Conservation (phyloP, 164 flowering plant species). For the Dillenia turbinata region DNA sequence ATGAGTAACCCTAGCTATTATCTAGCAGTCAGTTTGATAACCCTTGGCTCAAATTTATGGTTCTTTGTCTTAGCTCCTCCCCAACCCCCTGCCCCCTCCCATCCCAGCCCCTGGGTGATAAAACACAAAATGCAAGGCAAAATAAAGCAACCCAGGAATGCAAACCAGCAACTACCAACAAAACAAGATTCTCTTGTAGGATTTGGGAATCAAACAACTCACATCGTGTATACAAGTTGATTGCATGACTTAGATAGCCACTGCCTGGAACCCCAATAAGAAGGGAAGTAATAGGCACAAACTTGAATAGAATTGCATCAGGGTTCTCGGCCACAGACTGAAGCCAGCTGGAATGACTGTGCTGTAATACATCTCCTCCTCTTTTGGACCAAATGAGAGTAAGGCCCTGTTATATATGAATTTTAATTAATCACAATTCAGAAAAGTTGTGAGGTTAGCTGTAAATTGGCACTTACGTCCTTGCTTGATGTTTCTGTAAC, state of each 20-base stretch:
- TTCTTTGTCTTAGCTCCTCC: no score
- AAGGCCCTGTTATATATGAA: conserved; percentile 49
- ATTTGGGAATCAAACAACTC: conserved; percentile 28
- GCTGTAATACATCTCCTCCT: conserved; percentile 64
- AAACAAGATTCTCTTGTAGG: no score
- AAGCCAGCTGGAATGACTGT: conserved; percentile 71
- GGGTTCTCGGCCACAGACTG: conserved; percentile 71
- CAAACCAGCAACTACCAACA: no score
- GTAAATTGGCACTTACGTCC: conserved; percentile 54
- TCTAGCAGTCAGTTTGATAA: no score
- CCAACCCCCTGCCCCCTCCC: no score
- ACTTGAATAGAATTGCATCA: conserved; percentile 70
- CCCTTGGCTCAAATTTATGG: no score
- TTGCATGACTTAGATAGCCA: conserved; percentile 94
- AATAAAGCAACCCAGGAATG: no score
- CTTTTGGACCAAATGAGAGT: conserved; percentile 73
- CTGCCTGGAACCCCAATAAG: conserved; percentile 84
- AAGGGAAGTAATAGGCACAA: conserved; percentile 88
- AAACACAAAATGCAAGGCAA: not conserved
- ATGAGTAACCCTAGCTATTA: no score
- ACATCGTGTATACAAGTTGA: conserved; percentile 86
- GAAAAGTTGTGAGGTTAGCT: not conserved
- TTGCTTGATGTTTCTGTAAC: conserved; percentile 78
- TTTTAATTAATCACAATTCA: conserved; percentile 2
- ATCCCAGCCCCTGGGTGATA: no score